phyloP scores from a whole-genome alignment of 768 basidiomycete genomes.

The Hericium alpestre region DNA sequence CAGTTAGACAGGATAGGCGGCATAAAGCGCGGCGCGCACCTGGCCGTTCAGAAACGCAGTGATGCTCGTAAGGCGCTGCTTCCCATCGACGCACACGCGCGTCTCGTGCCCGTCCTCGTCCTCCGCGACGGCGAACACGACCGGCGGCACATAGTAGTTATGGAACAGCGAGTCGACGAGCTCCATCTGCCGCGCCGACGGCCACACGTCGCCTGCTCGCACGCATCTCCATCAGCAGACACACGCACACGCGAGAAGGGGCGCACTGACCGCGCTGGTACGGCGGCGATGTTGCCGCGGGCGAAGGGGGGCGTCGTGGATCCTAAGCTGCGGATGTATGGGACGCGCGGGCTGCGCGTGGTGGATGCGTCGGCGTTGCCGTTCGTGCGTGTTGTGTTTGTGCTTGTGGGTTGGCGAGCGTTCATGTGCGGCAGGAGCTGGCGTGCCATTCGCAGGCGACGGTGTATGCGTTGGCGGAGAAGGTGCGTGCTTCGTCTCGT shows the following conservation, averaged over 20 bases:
- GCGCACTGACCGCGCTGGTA: slow-evolving; percentile 37
- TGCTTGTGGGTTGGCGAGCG: background rate
- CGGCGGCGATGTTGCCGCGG: background rate
- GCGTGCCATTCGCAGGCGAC: background rate
- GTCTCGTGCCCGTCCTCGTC: slow-evolving; percentile 29
- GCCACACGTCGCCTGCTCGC: slow-evolving; percentile 64
- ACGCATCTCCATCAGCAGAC: background rate
- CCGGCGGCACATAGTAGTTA: slow-evolving; percentile 71
- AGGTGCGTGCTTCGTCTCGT: background rate
- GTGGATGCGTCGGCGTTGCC: background rate
- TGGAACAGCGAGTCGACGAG: slow-evolving; percentile 71
- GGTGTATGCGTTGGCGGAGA: background rate
- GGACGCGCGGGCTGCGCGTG: background rate
- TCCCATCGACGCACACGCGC: slow-evolving; percentile 63
- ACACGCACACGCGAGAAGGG: background rate
- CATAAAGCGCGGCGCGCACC: slow-evolving; percentile 26
- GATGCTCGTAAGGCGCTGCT: slow-evolving; percentile 71
- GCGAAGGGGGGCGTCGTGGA: background rate
- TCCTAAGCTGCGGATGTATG: background rate
- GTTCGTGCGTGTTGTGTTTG: background rate
- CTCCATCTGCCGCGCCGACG: slow-evolving; percentile 59
- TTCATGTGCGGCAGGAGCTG: background rate
- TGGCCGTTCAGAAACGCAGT: slow-evolving; percentile 63
- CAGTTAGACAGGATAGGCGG: background rate
- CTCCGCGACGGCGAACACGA: slow-evolving; percentile 50